Evolutionary conservation across 768 basidiomycete species (phyloP).

Genomic region (Lentinula raphanica): DNA sequence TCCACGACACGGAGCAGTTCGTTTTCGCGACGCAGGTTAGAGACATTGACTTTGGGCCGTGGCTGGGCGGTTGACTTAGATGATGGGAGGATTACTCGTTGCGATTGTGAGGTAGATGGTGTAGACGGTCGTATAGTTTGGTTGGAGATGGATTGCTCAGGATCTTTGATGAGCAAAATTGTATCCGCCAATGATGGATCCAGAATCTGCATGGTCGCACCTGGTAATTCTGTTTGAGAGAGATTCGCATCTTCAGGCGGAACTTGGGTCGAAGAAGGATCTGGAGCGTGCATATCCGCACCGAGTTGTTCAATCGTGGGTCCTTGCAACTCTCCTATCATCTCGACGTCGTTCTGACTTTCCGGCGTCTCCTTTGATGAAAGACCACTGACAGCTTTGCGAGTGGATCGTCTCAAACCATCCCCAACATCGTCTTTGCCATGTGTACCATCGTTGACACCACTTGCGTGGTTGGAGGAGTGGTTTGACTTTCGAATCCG

Average conservation of each 20-base stretch:
- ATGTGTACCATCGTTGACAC: too few species aligned
- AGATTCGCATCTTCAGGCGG: neutral
- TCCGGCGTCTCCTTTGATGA: neutral
- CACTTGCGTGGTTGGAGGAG: too few species aligned
- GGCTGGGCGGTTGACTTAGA: neutral
- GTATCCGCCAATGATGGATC: neutral
- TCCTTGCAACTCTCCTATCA: neutral
- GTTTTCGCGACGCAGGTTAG: constrained; percentile 74
- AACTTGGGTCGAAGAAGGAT: neutral
- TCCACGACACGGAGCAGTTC: constrained; percentile 69
- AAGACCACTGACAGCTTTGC: neutral
- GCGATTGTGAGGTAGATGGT: too few species aligned
- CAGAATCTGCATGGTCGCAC: neutral
- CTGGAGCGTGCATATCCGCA: neutral
- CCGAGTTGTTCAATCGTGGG: neutral
- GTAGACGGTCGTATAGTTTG: neutral
- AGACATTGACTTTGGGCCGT: constrained; percentile 56
- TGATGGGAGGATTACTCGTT: neutral
- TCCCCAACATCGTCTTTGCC: neutral
- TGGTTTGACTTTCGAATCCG: neutral
- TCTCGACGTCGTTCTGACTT: neutral
- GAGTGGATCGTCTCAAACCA: neutral
- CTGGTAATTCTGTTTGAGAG: neutral
- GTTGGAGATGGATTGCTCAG: neutral
- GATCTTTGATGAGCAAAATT: too few species aligned